Evolutionary conservation across 2,329 filamentous ascomycete genomes (phyloP), one percentile per base, ranked within the genome.

Genomic region (Cryphonectria naterciae): DNA sequence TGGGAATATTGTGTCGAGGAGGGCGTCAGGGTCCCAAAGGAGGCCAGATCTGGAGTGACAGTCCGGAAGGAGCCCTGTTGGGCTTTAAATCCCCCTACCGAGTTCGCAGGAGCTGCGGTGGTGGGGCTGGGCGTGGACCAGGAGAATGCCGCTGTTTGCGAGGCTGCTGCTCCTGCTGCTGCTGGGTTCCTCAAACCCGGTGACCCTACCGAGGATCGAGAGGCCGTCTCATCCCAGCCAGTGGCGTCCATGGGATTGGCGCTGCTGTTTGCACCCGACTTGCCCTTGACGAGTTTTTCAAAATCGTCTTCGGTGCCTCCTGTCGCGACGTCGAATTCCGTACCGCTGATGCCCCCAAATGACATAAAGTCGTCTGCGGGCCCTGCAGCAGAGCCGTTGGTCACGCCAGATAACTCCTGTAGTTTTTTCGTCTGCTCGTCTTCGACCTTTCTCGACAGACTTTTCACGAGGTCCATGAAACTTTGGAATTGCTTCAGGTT

Each of bases 391-490:
- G 83, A 78, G 32, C 86, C 85, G 61, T 85, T 86, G 39, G 86
- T 84, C 11, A 83, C 86, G 1, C 91, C 89, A 0, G 89, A 89
- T 10, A 98, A 86, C 76, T 98, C 95, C 78, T 95, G 93, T 4
- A 99, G 83, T 78, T 98, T 98, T 77, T 90, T 91, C 8, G 88
- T 92, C 77, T 98, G 96, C 78, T 98, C 96, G 25, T 92, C 89
- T 79, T 99, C 95, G 46, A 99, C 93, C 69, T 91, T 90, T 25
- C 86, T 83, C 0, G 94, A 97, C 5, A 98, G 83, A 0, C 83
- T 87, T 79, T 93, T 97, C 80, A 98, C 97, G 62, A 97, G 85
- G 5, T 89, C 85, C 94, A 98, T 98, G 79, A 97, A 98, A 0
- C 88, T 85, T 78, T 94, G 92, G 78, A 99, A 99, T 79, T 95